Evolutionary conservation across 1,284 basidiomycete genomes (phyloP).

Genomic region (Ustilago xerochloae): DNA sequence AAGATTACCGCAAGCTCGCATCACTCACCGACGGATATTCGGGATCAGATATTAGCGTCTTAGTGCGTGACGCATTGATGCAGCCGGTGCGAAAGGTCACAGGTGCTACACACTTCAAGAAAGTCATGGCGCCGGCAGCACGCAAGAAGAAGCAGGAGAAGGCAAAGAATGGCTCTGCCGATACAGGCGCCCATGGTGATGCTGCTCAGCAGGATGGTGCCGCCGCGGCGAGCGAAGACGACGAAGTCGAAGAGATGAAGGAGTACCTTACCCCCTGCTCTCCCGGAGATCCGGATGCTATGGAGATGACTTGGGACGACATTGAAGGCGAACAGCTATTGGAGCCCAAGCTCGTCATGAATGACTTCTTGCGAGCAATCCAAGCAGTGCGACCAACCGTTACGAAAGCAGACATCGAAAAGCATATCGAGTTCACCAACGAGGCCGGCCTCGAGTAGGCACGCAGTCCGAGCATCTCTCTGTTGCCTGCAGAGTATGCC

Average conservation of each 20-base stretch:
- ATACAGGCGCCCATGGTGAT: slow-evolving; percentile 39
- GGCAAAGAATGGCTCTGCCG: slow-evolving; percentile 43
- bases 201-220: slow-evolving; percentile 41
- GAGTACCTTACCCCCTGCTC: slow-evolving; percentile 86
- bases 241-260: slow-evolving; percentile 71
- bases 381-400: slow-evolving; percentile 88
- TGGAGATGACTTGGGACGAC: slow-evolving; percentile 93
- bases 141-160: slow-evolving; percentile 42
- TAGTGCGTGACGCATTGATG: slow-evolving; percentile 97
- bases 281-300: slow-evolving; percentile 85
- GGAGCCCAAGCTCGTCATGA: slow-evolving; percentile 69
- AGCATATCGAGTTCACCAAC: slow-evolving; percentile 90
- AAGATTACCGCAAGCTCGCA: slow-evolving; percentile 86
- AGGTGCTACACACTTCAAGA: slow-evolving; percentile 93
- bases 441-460: slow-evolving; percentile 72
- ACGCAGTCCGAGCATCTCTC: no score
- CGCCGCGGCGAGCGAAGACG: slow-evolving; percentile 38
- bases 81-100: slow-evolving; percentile 97
- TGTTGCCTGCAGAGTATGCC: background rate
- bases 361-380: slow-evolving; percentile 88
- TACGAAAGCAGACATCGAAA: slow-evolving; percentile 82
- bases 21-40: slow-evolving; percentile 91
- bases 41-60: slow-evolving; percentile 93
- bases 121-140: slow-evolving; percentile 68
- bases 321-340: slow-evolving; percentile 88